Percentiles rank a stretch among this genome's conserved stretches.
These are phyloP conservation scores for Cronartium quercuum DNA, from an alignment of 1,284 basidiomycete genomes.

Conservation along the genomic window DNA sequence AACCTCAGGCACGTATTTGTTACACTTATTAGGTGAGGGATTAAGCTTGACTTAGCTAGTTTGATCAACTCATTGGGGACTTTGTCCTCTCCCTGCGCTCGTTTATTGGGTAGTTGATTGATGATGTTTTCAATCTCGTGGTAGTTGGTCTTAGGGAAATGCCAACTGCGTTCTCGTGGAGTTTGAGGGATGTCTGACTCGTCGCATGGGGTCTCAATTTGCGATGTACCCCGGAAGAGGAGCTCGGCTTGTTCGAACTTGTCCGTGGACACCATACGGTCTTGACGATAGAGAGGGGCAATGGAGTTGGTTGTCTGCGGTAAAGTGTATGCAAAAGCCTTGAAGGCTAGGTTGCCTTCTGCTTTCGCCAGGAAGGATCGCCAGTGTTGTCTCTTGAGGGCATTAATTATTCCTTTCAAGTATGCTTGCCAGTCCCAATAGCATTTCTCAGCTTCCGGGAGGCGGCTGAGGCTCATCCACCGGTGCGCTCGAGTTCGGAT, in stretches of 20 bases:
- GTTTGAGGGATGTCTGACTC: neutral
- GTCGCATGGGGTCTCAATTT: neutral
- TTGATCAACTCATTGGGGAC: slow-evolving; percentile 18
- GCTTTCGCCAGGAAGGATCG: neutral
- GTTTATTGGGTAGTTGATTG: slow-evolving; percentile 3
- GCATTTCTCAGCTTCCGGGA: neutral
- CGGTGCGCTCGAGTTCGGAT: neutral
- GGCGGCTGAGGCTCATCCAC: neutral
- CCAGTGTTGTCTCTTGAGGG: neutral
- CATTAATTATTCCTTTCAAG: neutral
- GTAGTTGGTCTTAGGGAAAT: neutral
- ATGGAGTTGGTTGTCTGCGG: neutral
- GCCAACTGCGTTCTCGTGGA: neutral
- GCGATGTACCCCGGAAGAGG: slow-evolving; percentile 1
- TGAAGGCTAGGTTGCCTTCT: neutral
- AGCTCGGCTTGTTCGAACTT: slow-evolving; percentile 5
- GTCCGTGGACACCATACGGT: neutral
- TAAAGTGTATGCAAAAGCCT: neutral
- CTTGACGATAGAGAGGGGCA: neutral
- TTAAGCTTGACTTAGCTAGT: neutral
- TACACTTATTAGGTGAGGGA: neutral
- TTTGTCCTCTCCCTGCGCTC: neutral
- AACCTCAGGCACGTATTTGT: neutral
- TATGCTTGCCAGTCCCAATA: neutral
- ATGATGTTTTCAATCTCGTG: neutral